Evolutionary conservation across 306 rosid genomes (phyloP), one percentile per base, ranked within the genome.

Genomic region (Rubus parviflorus): DNA sequence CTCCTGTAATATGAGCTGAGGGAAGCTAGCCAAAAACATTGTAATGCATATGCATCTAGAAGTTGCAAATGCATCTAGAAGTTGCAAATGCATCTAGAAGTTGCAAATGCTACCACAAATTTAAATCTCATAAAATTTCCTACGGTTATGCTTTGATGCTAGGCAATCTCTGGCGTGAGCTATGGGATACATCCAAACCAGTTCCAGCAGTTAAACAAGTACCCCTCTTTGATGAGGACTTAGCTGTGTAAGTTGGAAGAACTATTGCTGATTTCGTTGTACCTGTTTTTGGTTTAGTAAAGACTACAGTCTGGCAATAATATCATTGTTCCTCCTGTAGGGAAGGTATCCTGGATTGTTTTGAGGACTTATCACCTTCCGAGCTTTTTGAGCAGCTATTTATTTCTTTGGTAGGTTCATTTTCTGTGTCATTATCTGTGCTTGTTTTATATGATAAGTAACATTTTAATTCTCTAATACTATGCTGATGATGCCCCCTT

Each of bases 151-250:
- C 56, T 78, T 80, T 76, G 79, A 72, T 77, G 70, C 72, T 74
- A 96, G 99, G 99, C 57, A 96, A 96, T 88, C 89, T 96, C 77
- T 96, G 99, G 99, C 98, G 81, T 54, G 97, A 96, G 80, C 84
- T 96, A 47, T 96, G 99, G 99, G 93, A 83, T 68, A 89, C 99
- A 81, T 83, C 97, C 66, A 96, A 92, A 85, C 90, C 99, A 30
- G 88, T 96, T 68, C 99, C 99, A 41, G 97, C 99, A 70, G 97
- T 89, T 79, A 96, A 86, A 87, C 99, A 96, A 85, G 77, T 92
- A 70, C 98, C 99, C 74, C 96, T 96, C 68, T 96, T 90, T 82
- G 99, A 96, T 69, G 99, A 96, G 86, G 99, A 96, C 84, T 85
- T 96, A 82, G 98, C 97, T 62, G 99, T 89, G 99, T 96, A 84